Evolutionary conservation across 371 early-diverging fungal species (phyloP).

Genomic region (Mucor velutinosus): DNA sequence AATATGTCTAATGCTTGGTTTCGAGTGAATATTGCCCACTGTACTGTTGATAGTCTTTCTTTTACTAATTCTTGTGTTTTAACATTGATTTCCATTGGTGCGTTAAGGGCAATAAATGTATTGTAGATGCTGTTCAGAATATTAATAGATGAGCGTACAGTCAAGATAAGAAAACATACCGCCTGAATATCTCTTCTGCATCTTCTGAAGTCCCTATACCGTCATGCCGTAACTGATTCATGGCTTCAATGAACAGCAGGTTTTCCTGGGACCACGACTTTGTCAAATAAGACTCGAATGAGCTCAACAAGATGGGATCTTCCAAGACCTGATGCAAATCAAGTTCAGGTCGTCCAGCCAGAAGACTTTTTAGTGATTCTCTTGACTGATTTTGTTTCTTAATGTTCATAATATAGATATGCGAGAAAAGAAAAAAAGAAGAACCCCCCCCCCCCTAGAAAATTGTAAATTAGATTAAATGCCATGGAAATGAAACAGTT

Average conservation of each 20-base stretch:
- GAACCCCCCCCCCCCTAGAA: not conserved
- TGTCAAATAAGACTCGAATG: constrained; percentile 36
- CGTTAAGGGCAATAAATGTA: constrained; percentile 34
- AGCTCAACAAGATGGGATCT: constrained; percentile 30
- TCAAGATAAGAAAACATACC: constrained; percentile 17
- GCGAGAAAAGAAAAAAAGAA: not conserved
- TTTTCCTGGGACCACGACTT: constrained; percentile 32
- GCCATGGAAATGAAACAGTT: not conserved
- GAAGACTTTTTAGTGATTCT: not conserved
- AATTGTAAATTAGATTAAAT: not conserved
- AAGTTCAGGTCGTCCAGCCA: constrained; percentile 5
- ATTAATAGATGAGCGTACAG: not conserved
- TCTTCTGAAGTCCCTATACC: constrained; percentile 16
- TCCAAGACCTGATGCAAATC: constrained; percentile 27
- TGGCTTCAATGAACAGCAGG: constrained; percentile 49
- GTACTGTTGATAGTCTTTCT: constrained; percentile 22
- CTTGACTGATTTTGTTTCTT: not conserved
- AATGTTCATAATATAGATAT: not conserved
- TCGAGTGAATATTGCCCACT: constrained; percentile 32
- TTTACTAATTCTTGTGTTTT: constrained; percentile 27
- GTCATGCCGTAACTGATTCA: constrained; percentile 40
- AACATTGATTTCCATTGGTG: constrained; percentile 35
- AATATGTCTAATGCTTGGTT: constrained; percentile 30
- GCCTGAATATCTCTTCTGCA: constrained; percentile 26
- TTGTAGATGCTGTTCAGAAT: constrained; percentile 38